Evolutionary conservation across 2,329 filamentous ascomycete genomes (phyloP), one percentile per base, ranked within the genome.

Genomic region (Aspergillus sp.): DNA sequence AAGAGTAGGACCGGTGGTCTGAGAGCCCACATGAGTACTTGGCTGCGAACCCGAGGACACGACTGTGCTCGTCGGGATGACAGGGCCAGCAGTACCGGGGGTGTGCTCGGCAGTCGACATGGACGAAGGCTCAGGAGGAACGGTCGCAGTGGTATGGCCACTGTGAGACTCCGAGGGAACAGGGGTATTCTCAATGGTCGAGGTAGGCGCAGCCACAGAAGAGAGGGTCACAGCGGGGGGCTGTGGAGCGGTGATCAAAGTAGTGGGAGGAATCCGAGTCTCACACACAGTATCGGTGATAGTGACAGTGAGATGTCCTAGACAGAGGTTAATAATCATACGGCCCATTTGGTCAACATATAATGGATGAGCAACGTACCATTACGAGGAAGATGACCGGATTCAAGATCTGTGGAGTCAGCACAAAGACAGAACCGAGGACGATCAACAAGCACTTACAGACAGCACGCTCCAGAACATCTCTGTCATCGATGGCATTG

Each of bases 231-330:
- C 7, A n/a, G 45, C 36, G 5, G 47, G 22, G 24, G 49, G 52
- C 14, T 20, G 24, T 12, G 52, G 18, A 24, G 36, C 39, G 14
- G 52, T 45, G 20, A n/a, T 46, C 31, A 54, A 39, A 49, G 59
- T 53, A 16, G 54, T 56, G 6, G 42, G 39, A 22, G 57, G 29
- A 24, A n/a, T 49, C 14, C 29, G 31, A 29, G 59, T 45, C 20
- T 50, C 60, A 51, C 65, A 67, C 4, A 62, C 49, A 14, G 69
- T 72, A n/a, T 66, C 62, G 16, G 68, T 71, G 18, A 67, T 55
- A 16, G 68, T 70, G 9, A 69, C 62, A 18, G 63, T 65, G 39
- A 55, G 58, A 32, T 39, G 18, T 16, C 29, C 52, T 59, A 14
- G 24, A 29, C 24, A 14, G 26, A 36, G 7, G 39, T 63, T 39